Conservation (phyloP, 2,329 filamentous ascomycete species). For the Blastomyces parvus region DNA sequence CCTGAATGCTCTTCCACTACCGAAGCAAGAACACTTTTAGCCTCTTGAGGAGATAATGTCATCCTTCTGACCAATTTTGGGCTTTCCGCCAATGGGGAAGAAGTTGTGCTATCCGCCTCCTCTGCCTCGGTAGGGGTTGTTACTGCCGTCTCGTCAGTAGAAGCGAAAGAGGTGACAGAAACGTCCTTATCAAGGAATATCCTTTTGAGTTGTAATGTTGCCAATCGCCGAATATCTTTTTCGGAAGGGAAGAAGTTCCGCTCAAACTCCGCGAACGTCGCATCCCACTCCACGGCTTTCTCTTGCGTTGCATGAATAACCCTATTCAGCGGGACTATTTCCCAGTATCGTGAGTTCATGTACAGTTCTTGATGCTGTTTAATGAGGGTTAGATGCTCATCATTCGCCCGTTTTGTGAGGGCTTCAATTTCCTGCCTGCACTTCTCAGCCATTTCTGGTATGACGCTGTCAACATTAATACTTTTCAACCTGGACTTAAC, state of each 20-base stretch:
- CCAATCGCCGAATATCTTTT: slow-evolving; percentile 87
- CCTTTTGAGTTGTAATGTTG: slow-evolving; percentile 84
- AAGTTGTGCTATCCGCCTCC: slow-evolving; percentile 21
- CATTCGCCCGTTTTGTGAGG: slow-evolving; percentile 67
- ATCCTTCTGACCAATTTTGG: slow-evolving; percentile 31
- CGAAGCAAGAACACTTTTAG: slow-evolving; percentile 53
- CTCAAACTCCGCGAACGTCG: slow-evolving; percentile 81
- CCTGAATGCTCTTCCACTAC: slow-evolving; percentile 55
- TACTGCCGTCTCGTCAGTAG: slow-evolving; percentile 57
- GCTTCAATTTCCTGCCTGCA: slow-evolving; percentile 75
- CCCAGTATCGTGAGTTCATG: slow-evolving; percentile 89
- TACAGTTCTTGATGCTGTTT: slow-evolving; percentile 80
- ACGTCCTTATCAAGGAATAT: slow-evolving; percentile 79
- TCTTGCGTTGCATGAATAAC: slow-evolving; percentile 85
- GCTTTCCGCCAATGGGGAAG: slow-evolving; percentile 23
- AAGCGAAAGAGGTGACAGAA: slow-evolving; percentile 63
- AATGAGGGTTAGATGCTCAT: slow-evolving; percentile 67
- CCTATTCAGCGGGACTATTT: slow-evolving; percentile 86
- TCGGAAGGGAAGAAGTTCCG: slow-evolving; percentile 86
- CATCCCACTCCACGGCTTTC: slow-evolving; percentile 88
- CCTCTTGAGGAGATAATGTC: slow-evolving; percentile 51
- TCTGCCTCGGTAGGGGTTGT: slow-evolving; percentile 36
- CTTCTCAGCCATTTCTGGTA: slow-evolving; percentile 73
- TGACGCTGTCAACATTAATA: slow-evolving; percentile 83
- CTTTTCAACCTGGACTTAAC: slow-evolving; percentile 74